A percentile compares a stretch with the other conserved stretches of the same genome.
These are phyloP conservation scores for Prunus campanulata DNA, from an alignment of 306 rosid species.

Conservation along the genomic window DNA sequence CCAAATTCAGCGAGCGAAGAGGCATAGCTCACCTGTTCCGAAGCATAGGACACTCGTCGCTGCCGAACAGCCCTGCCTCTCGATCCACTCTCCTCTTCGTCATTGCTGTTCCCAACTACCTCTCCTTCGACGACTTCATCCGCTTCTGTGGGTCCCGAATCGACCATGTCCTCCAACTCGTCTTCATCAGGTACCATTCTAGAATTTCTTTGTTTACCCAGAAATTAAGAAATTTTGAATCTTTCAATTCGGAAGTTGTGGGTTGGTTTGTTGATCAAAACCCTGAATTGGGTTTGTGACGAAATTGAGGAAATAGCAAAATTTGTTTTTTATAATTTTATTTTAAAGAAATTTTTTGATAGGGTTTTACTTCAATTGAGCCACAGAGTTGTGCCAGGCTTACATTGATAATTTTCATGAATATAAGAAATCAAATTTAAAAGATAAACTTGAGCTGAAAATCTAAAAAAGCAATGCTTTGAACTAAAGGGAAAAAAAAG, in stretches of 20 bases:
- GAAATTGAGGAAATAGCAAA: not conserved
- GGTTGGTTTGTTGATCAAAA: not conserved
- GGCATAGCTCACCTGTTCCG: slow-evolving; percentile 79
- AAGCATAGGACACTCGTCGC: slow-evolving; percentile 43
- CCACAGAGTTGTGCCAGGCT: not conserved
- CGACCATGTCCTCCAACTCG: slow-evolving; percentile 52
- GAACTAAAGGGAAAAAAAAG: not conserved
- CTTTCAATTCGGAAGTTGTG: not conserved
- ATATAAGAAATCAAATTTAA: not conserved
- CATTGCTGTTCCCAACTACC: slow-evolving; percentile 81
- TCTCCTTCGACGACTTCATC: slow-evolving; percentile 73
- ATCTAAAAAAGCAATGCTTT: not conserved
- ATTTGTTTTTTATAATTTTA: not conserved
- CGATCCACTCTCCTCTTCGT: slow-evolving; percentile 61
- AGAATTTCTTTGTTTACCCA: not conserved
- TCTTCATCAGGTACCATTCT: slow-evolving; percentile 66
- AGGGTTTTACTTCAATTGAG: not conserved
- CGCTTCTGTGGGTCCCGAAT: slow-evolving; percentile 65
- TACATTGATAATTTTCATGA: not conserved
- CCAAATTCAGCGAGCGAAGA: slow-evolving; percentile 68
- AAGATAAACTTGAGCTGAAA: not conserved
- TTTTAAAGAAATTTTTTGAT: not conserved
- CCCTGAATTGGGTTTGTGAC: slow-evolving; percentile 9
- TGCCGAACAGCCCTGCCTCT: slow-evolving; percentile 50
- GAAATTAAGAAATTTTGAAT: not conserved